These are phyloP conservation scores for Crithidia mellificae DNA, from an alignment of 208 protist species.

Conservation along the genomic window DNA sequence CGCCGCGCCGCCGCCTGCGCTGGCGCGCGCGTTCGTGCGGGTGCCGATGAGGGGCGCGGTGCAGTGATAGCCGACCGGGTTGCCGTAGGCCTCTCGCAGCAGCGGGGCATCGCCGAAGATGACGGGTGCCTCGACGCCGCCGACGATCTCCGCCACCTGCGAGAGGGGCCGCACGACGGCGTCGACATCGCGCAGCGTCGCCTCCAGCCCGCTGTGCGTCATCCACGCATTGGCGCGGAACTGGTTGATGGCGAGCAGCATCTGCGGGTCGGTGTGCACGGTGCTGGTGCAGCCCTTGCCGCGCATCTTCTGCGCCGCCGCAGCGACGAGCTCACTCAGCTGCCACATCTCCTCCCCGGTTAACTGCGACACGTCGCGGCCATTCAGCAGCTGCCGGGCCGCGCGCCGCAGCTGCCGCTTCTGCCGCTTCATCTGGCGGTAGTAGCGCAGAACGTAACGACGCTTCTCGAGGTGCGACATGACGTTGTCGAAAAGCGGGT, in stretches of 20 bases:
- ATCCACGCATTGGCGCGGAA: constrained; percentile 89
- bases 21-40: constrained; percentile 55
- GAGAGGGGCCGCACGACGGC: constrained; percentile 39
- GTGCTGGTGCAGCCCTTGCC: constrained; percentile 66
- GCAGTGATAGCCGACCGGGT: constrained; percentile 80
- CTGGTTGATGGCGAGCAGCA: constrained; percentile 80
- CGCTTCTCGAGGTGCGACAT: constrained; percentile 62
- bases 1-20: constrained; percentile 13
- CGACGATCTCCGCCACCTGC: constrained; percentile 55
- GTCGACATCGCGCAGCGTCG: constrained; percentile 37
- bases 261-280: constrained; percentile 73
- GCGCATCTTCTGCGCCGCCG: constrained; percentile 39
- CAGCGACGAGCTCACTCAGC: constrained; percentile 60
- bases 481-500: constrained; percentile 57
- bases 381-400: constrained; percentile 48
- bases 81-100: constrained; percentile 75
- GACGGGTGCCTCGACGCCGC: constrained; percentile 68
- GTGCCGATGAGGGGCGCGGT: constrained; percentile 79
- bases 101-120: constrained; percentile 79
- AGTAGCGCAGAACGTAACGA: constrained; percentile 57
- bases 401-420: constrained; percentile 36
- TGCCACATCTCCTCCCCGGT: constrained; percentile 73
- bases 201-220: constrained; percentile 57
- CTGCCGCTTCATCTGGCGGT: constrained; percentile 36
- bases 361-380: constrained; percentile 55